A percentile compares a stretch with the other conserved stretches of the same genome.
These are phyloP conservation scores for Batrachochytrium dendrobatidis DNA, from an alignment of 371 early-diverging fungal genomes.

Conservation along the genomic window DNA sequence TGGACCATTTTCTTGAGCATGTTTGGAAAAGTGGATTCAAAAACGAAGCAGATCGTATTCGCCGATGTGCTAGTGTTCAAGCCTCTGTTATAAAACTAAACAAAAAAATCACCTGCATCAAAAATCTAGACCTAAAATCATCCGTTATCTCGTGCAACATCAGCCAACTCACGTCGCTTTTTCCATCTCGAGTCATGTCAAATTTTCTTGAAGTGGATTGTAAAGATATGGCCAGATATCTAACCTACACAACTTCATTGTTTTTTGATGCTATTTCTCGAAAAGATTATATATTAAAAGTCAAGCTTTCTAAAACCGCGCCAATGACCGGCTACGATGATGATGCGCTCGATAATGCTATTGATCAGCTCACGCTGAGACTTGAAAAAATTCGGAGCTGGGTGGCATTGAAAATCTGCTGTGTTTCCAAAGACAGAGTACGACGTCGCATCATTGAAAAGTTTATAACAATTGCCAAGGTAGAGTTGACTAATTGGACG, in stretches of 20 bases:
- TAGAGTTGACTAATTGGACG: slow-evolving; percentile 3
- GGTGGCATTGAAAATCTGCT: slow-evolving; percentile 48
- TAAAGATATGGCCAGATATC: slow-evolving; percentile 16
- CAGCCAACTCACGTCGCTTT: neutral
- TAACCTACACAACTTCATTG: neutral
- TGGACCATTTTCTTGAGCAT: slow-evolving; percentile 36
- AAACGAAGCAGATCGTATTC: slow-evolving; percentile 35
- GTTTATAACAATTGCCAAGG: slow-evolving; percentile 45
- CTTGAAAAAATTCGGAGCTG: slow-evolving; percentile 34
- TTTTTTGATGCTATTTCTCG: neutral
- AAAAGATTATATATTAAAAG: neutral
- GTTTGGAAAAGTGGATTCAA: slow-evolving; percentile 30
- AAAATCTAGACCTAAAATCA: neutral
- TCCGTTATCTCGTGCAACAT: neutral
- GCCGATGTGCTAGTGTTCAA: slow-evolving; percentile 21
- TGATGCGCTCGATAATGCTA: neutral
- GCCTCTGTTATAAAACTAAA: neutral
- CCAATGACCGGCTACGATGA: neutral
- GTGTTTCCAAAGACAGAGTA: slow-evolving; percentile 24
- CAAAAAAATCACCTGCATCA: neutral
- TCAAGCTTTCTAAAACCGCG: neutral
- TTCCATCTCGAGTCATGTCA: slow-evolving; percentile 18
- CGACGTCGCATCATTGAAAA: slow-evolving; percentile 41
- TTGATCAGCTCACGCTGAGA: neutral
- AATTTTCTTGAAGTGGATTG: slow-evolving; percentile 12